phyloP scores from a whole-genome alignment of 2,329 filamentous ascomycete species.

The Talaromyces marneffei region DNA sequence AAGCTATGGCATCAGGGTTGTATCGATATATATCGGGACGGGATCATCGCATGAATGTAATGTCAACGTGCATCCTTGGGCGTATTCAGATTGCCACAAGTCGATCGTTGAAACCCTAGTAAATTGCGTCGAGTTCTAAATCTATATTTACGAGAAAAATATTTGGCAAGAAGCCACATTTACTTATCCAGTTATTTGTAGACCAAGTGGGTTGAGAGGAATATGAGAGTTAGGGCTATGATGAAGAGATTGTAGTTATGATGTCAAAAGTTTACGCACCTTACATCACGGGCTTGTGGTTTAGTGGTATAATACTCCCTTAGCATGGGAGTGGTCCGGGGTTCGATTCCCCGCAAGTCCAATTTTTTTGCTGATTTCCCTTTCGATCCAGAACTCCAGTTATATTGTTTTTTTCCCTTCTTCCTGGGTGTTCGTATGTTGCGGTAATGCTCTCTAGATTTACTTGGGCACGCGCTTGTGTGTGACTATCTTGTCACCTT shows the following conservation, averaged over 20 bases:
- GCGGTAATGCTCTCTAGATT: background rate
- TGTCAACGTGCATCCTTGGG: background rate
- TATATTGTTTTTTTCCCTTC: background rate
- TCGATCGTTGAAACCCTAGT: background rate
- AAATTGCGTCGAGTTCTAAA: background rate
- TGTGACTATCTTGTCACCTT: background rate
- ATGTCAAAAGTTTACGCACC: fast-evolving
- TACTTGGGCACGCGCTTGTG: too few relatives aligned
- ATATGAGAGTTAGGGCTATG: background rate
- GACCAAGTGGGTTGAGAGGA: too few relatives aligned
- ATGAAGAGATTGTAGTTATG: background rate
- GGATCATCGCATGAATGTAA: background rate
- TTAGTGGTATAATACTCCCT: slow-evolving; percentile 40
- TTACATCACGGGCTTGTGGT: slow-evolving; percentile 22
- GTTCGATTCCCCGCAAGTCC: slow-evolving; percentile 42
- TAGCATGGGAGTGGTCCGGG: slow-evolving; percentile 39
- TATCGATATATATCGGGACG: background rate
- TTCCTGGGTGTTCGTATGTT: background rate
- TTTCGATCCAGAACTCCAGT: background rate
- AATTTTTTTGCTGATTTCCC: slow-evolving; percentile 12
- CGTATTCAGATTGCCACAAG: too few relatives aligned
- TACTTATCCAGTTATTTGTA: too few relatives aligned
- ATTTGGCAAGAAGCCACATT: background rate
- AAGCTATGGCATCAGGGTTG: background rate
- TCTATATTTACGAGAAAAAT: background rate